Evolutionary conservation across 306 rosid species (phyloP).

Genomic region (Malus asiatica): DNA sequence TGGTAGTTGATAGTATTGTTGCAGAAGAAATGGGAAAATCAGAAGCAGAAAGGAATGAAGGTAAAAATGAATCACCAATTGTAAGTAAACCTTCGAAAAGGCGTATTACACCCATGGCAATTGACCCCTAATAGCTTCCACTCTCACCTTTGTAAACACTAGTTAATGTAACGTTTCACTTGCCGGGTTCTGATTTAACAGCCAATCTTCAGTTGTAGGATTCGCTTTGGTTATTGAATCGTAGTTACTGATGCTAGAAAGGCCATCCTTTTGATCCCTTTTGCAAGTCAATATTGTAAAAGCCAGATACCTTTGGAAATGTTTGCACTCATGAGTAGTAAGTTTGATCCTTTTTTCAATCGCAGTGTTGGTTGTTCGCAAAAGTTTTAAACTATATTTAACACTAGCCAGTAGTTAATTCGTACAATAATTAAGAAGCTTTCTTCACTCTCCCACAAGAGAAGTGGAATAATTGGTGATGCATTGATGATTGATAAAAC

Average conservation of each 20-base stretch:
- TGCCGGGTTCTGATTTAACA: not conserved
- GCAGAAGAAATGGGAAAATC: conserved; percentile 4
- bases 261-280: not conserved
- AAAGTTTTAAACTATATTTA: too few species aligned
- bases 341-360: too few species aligned
- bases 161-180: not conserved
- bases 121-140: conserved; percentile 26
- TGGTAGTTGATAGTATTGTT: conserved; percentile 9
- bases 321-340: too few species aligned
- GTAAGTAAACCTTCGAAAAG: conserved; percentile 35
- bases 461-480: too few species aligned
- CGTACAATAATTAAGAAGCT: too few species aligned
- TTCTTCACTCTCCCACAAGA: too few species aligned
- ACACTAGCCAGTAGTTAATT: too few species aligned
- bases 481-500: too few species aligned
- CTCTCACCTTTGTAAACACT: conserved; percentile 10
- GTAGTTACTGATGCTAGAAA: not conserved
- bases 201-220: not conserved
- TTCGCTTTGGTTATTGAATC: not conserved
- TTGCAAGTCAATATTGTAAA: too few species aligned
- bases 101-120: conserved; percentile 47
- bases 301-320: too few species aligned
- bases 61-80: conserved; percentile 15
- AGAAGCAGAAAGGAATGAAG: conserved; percentile 23
- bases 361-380: too few species aligned